Evolutionary conservation across 1,139 yeast species (phyloP).

Genomic region (Blastobotrys illinoisensis): DNA sequence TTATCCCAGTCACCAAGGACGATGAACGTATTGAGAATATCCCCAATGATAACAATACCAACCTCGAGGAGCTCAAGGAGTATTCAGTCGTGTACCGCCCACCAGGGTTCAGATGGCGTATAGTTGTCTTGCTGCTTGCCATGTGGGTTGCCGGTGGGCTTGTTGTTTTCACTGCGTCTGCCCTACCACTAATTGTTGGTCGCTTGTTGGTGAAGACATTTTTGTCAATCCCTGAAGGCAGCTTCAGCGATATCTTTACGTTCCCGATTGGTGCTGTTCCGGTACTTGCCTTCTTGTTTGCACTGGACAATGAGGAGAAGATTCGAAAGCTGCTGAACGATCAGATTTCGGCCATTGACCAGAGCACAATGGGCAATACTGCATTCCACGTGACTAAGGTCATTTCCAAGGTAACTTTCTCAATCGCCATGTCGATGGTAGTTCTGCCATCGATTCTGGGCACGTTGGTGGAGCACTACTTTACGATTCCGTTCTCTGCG

Average conservation of each 20-base stretch:
- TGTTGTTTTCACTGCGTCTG: constrained; percentile 31
- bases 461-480: constrained; percentile 5
- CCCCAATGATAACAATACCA: background rate
- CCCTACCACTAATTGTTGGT: constrained; percentile 33
- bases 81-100: constrained; percentile 85
- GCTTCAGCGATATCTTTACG: constrained; percentile 10
- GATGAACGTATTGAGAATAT: constrained; percentile 44
- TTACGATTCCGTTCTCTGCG: constrained; percentile 3
- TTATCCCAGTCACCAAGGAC: constrained; percentile 77
- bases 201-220: constrained; percentile 2
- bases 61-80: constrained; percentile 46
- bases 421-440: constrained; percentile 9
- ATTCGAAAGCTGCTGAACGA: constrained; percentile 1
- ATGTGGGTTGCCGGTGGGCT: constrained; percentile 69
- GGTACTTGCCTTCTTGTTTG: constrained; percentile 11
- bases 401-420: constrained; percentile 6
- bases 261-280: constrained; percentile 17
- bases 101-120: constrained; percentile 60
- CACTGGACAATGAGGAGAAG: constrained; percentile 15
- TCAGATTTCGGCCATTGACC: background rate
- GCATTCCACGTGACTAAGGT: background rate
- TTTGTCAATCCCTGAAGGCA: constrained; percentile 1
- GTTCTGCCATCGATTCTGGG: constrained; percentile 9
- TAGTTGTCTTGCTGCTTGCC: constrained; percentile 49
- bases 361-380: background rate